Evolutionary conservation across 139 green algal genomes (phyloP), one percentile per base, ranked within the genome.

Genomic region (Micractinium sp.): DNA sequence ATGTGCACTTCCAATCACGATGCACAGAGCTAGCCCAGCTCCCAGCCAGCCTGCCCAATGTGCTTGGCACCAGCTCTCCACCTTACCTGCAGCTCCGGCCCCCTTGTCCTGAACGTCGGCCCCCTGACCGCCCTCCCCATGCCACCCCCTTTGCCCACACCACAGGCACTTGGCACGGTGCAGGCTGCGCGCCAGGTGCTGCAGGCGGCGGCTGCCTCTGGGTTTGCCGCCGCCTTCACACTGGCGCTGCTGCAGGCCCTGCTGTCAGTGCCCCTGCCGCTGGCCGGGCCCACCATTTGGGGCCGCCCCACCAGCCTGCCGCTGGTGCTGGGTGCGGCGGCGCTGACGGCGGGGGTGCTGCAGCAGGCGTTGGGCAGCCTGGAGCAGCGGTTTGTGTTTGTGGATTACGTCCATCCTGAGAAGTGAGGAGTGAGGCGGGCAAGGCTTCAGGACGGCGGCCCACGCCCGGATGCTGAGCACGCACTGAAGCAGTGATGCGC

Each of bases 371-470:
- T 90, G 66, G 63, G 33, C 2, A 14, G 38, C 5, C 78, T 90
- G 77, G 86, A 90, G 86, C 56, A 36, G 4, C 63, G 63, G 0
- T 90, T 90, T 73, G 38, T 85, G 35, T 86, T 71, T 80, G 61
- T 71, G 5, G 78, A 90, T 14, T 90, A 90, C 63, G 27, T n/a
- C 1, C 86, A 90, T 33, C 22, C 27, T 0, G 76, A 78, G 0
- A 82, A 82, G 74, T 89, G 74, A 83, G 29, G 18, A 12, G 39
- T 9, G 13, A 53, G 35, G 36, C 35, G 0, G 36, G 33, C 35
- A 31, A 23, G 69, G 69, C 47, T 56, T 9, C 47, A 16, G 5
- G 47, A 56, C 47, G 9, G 47, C 9, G 47, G 47, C 47, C 47
- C 5, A 9, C 7, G 47, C 5, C 7, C 47, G 47, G 47, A 5